Evolutionary conservation across 345 rosid species (phyloP), one percentile per base, ranked within the genome.

Genomic region (Balakata baccata): DNA sequence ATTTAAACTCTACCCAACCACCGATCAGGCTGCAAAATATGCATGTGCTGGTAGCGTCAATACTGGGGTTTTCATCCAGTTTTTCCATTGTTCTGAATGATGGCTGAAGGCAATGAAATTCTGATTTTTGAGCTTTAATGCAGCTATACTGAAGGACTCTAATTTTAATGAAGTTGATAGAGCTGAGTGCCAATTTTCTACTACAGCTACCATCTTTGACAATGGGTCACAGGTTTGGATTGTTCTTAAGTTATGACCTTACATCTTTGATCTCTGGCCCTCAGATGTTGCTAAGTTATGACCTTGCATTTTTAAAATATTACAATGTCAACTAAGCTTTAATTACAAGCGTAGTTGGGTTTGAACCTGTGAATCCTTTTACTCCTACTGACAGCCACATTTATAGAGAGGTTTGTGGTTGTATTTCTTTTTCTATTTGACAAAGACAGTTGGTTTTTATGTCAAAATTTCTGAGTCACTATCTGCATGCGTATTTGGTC

Each of bases 131-230:
- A 78, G 16, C 57, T 23, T 81, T 61, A 61, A 53, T 87, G 76
- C 87, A 89, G 98, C 96, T 66, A 89, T 89, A 75, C 82, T 94
- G 11, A 90, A 92, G 86, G 96, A 94, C 64, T 90, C 98, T 43
- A 89, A 86, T 77, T 94, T 90, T 78, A 83, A 23, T 38, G 98
- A 92, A 84, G 93, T 85, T 70, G 98, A 92, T 78, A 84, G 96
- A 87, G 97, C 96, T 14, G 97, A 90, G 71, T 92, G 94, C 80
- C 97, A 90, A 58, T 95, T 90, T 79, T 90, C 85, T 78, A 92
- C 99, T 38, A 92, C 90, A 17, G 88, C 92, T 37, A 94, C 98
- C 0, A 70, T 87, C 74, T 80, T 89, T 50, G 92, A 92, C 75
- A 94, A 90, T 86, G 96, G 96, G 82, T 80, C 97, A 57, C 97